These are phyloP conservation scores for Suillus spraguei DNA, from an alignment of 768 basidiomycete genomes.

Conservation along the genomic window DNA sequence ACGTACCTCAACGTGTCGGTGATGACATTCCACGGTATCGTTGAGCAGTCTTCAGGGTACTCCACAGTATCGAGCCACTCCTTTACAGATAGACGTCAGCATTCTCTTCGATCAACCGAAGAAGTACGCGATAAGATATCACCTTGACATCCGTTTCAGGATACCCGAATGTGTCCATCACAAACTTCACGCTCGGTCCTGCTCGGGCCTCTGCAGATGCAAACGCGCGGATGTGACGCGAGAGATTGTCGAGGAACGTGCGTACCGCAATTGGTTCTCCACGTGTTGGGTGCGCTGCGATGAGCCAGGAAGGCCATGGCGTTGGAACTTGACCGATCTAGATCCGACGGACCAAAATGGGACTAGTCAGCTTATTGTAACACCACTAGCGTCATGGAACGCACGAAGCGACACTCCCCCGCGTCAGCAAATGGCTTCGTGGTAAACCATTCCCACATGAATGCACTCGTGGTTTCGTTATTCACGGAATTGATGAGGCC, in stretches of 20 bases:
- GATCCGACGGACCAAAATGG: neutral
- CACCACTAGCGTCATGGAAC: constrained; percentile 29
- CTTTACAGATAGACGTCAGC: constrained; percentile 37
- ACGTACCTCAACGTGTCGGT: constrained; percentile 69
- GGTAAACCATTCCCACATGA: constrained; percentile 97
- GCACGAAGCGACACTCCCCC: constrained; percentile 81
- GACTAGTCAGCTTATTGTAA: neutral
- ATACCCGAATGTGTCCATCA: constrained; percentile 80
- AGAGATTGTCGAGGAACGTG: constrained; percentile 65
- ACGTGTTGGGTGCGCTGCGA: constrained; percentile 80
- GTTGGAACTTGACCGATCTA: constrained; percentile 87
- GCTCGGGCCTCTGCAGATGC: constrained; percentile 57
- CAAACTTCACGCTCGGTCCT: constrained; percentile 69
- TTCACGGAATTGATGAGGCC: constrained; percentile 88
- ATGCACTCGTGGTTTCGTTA: constrained; percentile 83
- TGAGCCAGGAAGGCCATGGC: constrained; percentile 97
- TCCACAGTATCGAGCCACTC: constrained; percentile 82
- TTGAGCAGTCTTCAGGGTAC: constrained; percentile 68
- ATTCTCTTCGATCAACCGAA: neutral
- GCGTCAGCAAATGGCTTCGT: constrained; percentile 80
- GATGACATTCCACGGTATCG: constrained; percentile 67
- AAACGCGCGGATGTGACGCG: constrained; percentile 68
- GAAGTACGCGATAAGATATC: constrained; percentile 4
- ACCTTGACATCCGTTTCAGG: constrained; percentile 81
- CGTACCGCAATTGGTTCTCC: constrained; percentile 51